Evolutionary conservation across 768 basidiomycete species (phyloP).

Genomic region (Austroboletus eburneus): DNA sequence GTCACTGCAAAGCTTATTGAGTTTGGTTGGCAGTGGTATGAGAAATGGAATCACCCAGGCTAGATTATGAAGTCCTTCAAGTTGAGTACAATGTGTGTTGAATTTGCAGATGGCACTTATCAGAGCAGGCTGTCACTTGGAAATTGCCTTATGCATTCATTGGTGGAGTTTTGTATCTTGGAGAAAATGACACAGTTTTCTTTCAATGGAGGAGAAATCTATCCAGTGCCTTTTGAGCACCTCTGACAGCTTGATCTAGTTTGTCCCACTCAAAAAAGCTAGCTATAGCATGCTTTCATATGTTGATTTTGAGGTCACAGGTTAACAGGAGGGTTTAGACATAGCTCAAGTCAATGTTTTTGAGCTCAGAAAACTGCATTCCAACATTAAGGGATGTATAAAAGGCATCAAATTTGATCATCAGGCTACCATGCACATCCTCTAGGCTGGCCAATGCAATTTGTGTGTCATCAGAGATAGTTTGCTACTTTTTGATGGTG

Average conservation of each 20-base stretch:
- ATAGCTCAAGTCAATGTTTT: neutral
- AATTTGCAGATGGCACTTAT: slow-evolving; percentile 19
- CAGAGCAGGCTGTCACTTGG: neutral
- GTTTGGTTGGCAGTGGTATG: slow-evolving; percentile 26
- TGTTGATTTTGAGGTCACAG: slow-evolving; percentile 2
- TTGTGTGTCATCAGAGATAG: neutral
- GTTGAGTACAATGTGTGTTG: slow-evolving; percentile 25
- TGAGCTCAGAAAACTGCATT: neutral
- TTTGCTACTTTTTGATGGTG: neutral
- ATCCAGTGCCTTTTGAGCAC: slow-evolving; percentile 18
- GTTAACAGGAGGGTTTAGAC: neutral
- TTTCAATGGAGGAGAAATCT: neutral
- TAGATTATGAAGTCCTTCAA: slow-evolving; percentile 15
- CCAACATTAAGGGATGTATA: neutral
- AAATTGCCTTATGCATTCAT: neutral
- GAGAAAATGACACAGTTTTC: neutral
- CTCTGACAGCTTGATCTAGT: neutral
- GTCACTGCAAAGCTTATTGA: slow-evolving; percentile 15
- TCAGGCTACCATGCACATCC: neutral
- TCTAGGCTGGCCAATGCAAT: neutral
- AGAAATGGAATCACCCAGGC: slow-evolving; percentile 33
- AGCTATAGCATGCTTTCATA: neutral
- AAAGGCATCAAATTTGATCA: neutral
- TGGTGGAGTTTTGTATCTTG: slow-evolving; percentile 10
- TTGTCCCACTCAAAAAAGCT: slow-evolving; percentile 7